Base-by-base conservation (phyloP, 495 filamentous ascomycete species). In the Xylaria intraflava region DNA sequence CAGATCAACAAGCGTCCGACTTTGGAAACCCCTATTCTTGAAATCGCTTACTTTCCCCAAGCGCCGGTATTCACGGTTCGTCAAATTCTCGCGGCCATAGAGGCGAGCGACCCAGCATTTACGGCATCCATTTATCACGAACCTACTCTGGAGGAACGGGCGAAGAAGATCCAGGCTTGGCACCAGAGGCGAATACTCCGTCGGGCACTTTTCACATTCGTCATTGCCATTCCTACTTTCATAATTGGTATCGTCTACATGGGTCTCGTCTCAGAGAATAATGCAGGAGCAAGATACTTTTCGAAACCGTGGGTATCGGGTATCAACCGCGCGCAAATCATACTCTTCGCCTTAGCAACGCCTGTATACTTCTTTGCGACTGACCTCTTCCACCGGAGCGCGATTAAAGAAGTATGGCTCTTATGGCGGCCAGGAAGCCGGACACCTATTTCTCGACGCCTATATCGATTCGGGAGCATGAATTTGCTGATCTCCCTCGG, bases 401-500 rank as follows among this genome's bases (percentile, higher is more conserved):
- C 89, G 0, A 61, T 88, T 19, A 91, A 89, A 64, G 92, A 96
- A 61, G 74, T 97, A 17, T 73, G 75, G 51, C 79, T 84, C 0
- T 67, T 96, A 22, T 97, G 92, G 92, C 76, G 88, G 27, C 82
- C 69, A n/a, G 79, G 83, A 40, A 96, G 90, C 65, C 80, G 76
- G 8, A 83, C 85, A 2, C 90, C 91, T 0, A 63, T 95, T 9
- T 60, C 88, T 19, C 79, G 84, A 51, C 75, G 93, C 16, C 90
- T 97, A 58, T 92, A 90, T 59, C 83, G 88, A 12, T 97, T 97
- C 60, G 92, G 92, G 12, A 96, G 90, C 69, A 97, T 97, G 92
- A 94, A 96, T 61, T 83, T 93, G 65, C 77, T 97, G 52, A 88
- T 97, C 61, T 94, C 87, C 9, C 74, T 92, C 12, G 92, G 93